These are phyloP conservation scores for Trifolium subterraneum DNA, from an alignment of 306 rosid species.

Conservation along the genomic window DNA sequence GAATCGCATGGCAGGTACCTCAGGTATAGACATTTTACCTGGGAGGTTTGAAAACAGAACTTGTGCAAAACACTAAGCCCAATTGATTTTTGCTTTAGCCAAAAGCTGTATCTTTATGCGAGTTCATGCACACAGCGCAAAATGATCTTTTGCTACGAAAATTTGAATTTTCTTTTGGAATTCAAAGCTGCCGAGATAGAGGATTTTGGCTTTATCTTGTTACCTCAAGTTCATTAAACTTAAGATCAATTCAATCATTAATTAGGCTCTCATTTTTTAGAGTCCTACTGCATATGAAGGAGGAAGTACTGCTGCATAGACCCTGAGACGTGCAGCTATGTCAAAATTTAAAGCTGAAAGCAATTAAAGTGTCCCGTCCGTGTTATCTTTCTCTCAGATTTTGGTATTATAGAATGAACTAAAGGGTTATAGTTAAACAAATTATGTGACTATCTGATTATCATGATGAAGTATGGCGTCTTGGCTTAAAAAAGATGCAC, in stretches of 20 bases:
- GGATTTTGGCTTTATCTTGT: neutral
- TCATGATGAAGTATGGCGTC: slow-evolving; percentile 23
- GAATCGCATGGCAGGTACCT: neutral
- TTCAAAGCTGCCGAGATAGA: neutral
- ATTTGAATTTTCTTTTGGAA: neutral
- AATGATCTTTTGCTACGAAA: neutral
- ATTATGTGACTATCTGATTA: slow-evolving; percentile 31
- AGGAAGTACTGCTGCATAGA: slow-evolving; percentile 12
- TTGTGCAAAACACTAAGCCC: neutral
- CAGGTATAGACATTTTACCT: no score
- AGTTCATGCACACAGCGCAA: neutral
- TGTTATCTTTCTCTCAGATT: neutral
- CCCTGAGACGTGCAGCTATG: neutral
- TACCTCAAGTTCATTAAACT: neutral
- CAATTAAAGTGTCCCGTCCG: neutral
- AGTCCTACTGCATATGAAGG: slow-evolving; percentile 18
- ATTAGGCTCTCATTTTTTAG: neutral
- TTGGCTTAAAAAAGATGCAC: neutral
- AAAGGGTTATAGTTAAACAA: neutral
- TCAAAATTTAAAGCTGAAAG: slow-evolving; percentile 14
- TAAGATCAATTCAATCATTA: neutral
- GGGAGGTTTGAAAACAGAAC: neutral
- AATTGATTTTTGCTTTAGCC: neutral
- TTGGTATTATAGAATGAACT: neutral
- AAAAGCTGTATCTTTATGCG: neutral